A percentile compares a stretch with the other conserved stretches of the same genome.
Conservation (phyloP, 2,329 filamentous ascomycete species). For the Paecilomyces variotii region DNA sequence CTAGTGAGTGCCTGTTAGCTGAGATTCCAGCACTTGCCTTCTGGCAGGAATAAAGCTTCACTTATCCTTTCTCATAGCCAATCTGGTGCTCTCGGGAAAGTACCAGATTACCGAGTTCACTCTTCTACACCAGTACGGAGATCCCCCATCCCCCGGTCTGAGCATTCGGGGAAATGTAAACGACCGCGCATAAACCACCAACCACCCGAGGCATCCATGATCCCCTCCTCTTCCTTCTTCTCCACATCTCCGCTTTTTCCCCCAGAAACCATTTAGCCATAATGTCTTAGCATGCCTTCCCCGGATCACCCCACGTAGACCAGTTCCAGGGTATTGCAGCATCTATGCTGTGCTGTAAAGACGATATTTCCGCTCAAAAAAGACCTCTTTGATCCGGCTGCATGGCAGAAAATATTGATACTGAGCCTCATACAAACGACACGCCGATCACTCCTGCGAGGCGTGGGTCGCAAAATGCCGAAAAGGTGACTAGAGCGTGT, state of each 20-base stretch:
- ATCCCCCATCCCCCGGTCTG: not conserved
- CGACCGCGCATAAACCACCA: not conserved
- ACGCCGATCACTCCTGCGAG: not conserved
- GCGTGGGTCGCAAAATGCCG: conserved; percentile 5
- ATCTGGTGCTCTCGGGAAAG: not conserved
- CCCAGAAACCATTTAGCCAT: not conserved
- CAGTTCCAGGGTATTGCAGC: not conserved
- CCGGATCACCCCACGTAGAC: not conserved
- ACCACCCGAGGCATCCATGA: not conserved
- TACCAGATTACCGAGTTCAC: not conserved
- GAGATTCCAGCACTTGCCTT: not conserved
- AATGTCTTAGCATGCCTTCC: not conserved
- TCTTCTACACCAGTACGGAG: not conserved
- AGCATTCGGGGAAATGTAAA: not conserved
- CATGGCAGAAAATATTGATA: not conserved
- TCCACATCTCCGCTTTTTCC: conserved; percentile 1
- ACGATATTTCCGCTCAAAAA: not conserved
- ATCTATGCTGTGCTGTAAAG: not conserved
- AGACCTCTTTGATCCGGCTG: not conserved
- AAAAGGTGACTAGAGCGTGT: conserved; percentile 7
- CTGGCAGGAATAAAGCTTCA: not conserved
- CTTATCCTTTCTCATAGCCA: not conserved
- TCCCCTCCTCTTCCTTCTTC: not conserved
- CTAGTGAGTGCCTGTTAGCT: not conserved
- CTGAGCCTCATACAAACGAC: not conserved